These are phyloP conservation scores for Sarocladiaceae sp. DNA, from an alignment of 2,329 filamentous ascomycete species.

Conservation along the genomic window DNA sequence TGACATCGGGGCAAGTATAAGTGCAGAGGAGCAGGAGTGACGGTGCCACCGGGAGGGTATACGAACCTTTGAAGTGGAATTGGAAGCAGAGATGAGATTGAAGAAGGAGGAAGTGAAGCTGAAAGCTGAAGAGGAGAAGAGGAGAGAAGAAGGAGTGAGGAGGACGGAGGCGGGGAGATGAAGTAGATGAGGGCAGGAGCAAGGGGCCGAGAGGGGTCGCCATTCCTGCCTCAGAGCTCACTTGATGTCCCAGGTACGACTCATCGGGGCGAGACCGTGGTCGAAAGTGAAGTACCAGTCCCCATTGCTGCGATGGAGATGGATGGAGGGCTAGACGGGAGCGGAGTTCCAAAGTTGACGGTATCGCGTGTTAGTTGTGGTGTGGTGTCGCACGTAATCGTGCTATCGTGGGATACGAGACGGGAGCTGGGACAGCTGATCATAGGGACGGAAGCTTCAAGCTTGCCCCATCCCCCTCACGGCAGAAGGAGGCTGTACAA, in stretches of 20 bases:
- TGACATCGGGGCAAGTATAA: neutral
- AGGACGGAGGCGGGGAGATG: slow-evolving; percentile 20
- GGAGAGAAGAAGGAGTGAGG: slow-evolving; percentile 17
- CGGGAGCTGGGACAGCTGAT: neutral
- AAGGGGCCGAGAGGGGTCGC: slow-evolving; percentile 3
- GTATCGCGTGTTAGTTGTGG: slow-evolving; percentile 7
- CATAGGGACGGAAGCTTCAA: neutral
- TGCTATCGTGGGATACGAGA: neutral
- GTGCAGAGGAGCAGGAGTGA: neutral
- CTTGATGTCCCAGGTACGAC: slow-evolving; percentile 1
- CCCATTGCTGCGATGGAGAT: too few species aligned
- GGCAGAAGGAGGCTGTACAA: slow-evolving; percentile 1
- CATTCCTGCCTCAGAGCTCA: slow-evolving; percentile 9
- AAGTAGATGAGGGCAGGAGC: slow-evolving; percentile 21
- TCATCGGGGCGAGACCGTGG: neutral
- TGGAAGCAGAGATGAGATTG: slow-evolving; percentile 12
- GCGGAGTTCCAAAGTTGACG: too few species aligned
- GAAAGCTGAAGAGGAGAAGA: slow-evolving; percentile 15
- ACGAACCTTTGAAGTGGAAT: slow-evolving; percentile 13
- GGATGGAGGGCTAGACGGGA: too few species aligned
- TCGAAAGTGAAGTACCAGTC: neutral
- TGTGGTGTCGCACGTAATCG: neutral
- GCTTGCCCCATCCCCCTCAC: slow-evolving; percentile 5
- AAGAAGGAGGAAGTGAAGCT: slow-evolving; percentile 6
- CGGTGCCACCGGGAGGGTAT: neutral